phyloP scores from a whole-genome alignment of 768 basidiomycete species.

The Gloeopeniophorella convolvens region DNA sequence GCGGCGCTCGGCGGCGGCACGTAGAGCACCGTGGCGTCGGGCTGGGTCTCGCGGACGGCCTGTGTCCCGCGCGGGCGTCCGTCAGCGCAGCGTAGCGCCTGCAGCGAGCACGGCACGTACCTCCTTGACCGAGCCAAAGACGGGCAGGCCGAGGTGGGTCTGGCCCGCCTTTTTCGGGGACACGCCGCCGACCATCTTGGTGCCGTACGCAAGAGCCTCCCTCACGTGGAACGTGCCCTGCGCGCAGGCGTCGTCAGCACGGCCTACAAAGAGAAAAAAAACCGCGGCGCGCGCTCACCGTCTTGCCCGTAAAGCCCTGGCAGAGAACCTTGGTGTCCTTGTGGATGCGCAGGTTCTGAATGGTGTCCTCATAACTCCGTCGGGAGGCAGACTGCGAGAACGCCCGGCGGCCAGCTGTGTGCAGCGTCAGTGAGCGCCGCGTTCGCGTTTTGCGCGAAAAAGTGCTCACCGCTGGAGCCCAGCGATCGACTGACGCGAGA shows the following conservation, averaged over 20 bases:
- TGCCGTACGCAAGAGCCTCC: conserved; percentile 92
- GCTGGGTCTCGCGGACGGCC: conserved; percentile 82
- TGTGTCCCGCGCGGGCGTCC: conserved; percentile 27
- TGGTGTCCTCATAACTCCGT: conserved; percentile 80
- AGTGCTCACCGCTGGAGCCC: conserved; percentile 41
- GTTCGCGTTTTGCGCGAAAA: neutral
- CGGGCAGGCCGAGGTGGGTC: conserved; percentile 90
- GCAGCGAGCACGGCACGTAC: conserved; percentile 36
- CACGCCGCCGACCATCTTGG: conserved; percentile 96
- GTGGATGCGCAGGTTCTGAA: conserved; percentile 86
- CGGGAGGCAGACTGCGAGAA: conserved; percentile 75
- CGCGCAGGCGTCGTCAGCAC: neutral
- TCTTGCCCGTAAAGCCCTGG: conserved; percentile 94
- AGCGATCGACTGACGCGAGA: conserved; percentile 55
- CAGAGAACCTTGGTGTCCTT: conserved; percentile 91
- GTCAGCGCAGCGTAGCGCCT: neutral
- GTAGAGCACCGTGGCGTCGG: conserved; percentile 94
- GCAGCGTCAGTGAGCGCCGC: neutral
- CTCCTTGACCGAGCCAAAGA: conserved; percentile 89
- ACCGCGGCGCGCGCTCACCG: conserved; percentile 38
- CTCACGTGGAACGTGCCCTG: conserved; percentile 95
- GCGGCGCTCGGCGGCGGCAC: conserved; percentile 96
- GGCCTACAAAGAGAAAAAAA: conserved; percentile 22
- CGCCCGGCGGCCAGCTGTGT: conserved; percentile 60
- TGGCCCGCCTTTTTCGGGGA: conserved; percentile 95